These are phyloP conservation scores for Exophiala dermatitidis DNA, from an alignment of 2,329 filamentous ascomycete species.

Conservation along the genomic window DNA sequence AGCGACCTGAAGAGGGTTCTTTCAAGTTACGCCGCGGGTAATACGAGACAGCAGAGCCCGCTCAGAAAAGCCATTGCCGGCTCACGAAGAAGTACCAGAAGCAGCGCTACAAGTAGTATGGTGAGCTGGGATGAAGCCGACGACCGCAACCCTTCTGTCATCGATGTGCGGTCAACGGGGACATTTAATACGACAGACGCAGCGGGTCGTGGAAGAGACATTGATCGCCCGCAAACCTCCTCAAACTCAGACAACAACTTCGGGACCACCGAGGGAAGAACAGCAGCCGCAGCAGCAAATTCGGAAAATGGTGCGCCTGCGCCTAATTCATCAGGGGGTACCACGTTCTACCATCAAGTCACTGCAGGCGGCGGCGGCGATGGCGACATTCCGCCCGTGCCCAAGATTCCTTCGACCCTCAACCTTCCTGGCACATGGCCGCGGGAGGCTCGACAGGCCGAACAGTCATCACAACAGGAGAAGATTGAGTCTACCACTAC, in stretches of 20 bases:
- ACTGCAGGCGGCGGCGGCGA: constrained; percentile 10
- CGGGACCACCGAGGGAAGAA: neutral
- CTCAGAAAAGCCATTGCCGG: constrained; percentile 30
- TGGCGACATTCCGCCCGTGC: constrained; percentile 41
- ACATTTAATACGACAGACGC: neutral
- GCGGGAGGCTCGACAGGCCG: constrained; percentile 31
- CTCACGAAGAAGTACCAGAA: constrained; percentile 30
- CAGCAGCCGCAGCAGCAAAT: neutral
- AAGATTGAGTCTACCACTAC: neutral
- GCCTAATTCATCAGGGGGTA: neutral
- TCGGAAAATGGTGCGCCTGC: neutral
- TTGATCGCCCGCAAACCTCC: constrained; percentile 2
- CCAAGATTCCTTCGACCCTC: constrained; percentile 39
- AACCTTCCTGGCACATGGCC: constrained; percentile 39
- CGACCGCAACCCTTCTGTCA: constrained; percentile 17
- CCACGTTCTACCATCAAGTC: constrained; percentile 15
- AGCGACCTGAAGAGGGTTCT: constrained; percentile 44
- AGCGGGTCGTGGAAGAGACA: no score
- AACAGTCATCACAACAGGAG: neutral
- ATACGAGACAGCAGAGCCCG: constrained; percentile 36
- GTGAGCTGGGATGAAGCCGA: constrained; percentile 32
- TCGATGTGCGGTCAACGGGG: constrained; percentile 17
- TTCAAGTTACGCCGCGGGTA: constrained; percentile 34
- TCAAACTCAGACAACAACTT: neutral
- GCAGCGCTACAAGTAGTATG: constrained; percentile 40